Evolutionary conservation across 1,139 yeast species (phyloP), one percentile per base, ranked within the genome.

Genomic region (Geotrichum histeridarum): DNA sequence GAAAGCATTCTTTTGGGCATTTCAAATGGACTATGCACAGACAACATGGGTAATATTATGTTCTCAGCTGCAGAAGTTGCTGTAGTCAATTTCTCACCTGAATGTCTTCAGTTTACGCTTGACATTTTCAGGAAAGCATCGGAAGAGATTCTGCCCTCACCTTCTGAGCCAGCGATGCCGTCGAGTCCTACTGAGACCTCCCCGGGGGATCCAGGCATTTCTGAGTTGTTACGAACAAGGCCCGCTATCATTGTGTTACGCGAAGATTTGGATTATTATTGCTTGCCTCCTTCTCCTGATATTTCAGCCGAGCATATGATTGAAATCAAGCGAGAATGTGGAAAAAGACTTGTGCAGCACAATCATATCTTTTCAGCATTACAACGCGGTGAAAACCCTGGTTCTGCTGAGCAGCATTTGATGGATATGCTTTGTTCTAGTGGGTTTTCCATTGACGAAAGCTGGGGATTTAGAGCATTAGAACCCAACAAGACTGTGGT

Each of bases 351-450:
- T 58, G 75, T 81, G 15, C 64, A 48, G 17, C 48, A 85, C 64
- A 73, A 74, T 44, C 73, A 77, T 47, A 84, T 94, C 1, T 93
- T 94, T 67, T 80, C 83, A 55, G 98, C 98, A 44, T 73, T 67
- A 59, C 74, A 64, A 58, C 62, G 63, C 39, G 60, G 75, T 68
- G 62, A 63, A 4, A 75, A 74, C 33, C 73, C 88, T 55, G 96
- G 95, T 2, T 86, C 96, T 7, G 98, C 99, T 0, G 99, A 94
- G 69, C 93, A 86, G 67, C 98, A 93, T 70, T 76, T 94, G 53
- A 81, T 89, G 71, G 97, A 90, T 60, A 94, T 94, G 99, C 78
- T 94, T 53, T 90, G 97, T 65, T 78, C 94, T 5, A 56, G 95
- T 0, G 99, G 99, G 0, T 88, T 91, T 62, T 72, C 76, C 4